Conservation (phyloP, 805 yeast species). For the Lachancea nothofagi region DNA sequence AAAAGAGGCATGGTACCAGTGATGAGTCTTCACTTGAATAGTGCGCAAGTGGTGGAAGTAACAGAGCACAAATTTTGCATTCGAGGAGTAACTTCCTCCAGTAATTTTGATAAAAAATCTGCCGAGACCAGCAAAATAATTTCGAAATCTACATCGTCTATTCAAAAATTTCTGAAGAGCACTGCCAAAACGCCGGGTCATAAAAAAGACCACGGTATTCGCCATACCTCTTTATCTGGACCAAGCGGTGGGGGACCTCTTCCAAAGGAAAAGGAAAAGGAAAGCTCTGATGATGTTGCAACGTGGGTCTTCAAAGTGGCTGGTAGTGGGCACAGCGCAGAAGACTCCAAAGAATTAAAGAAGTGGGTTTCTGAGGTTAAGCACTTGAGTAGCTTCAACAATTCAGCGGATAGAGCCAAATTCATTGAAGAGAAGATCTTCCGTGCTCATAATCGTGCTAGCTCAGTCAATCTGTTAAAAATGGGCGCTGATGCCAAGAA, state of each 20-base stretch:
- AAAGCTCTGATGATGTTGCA: conserved; percentile 13
- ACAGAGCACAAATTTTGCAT: conserved; percentile 38
- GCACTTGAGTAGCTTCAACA: conserved; percentile 45
- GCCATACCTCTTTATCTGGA: background rate
- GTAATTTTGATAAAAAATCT: conserved; percentile 17
- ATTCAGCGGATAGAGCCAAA: conserved; percentile 46
- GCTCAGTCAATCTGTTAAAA: conserved; percentile 8
- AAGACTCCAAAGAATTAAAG: conserved; percentile 37
- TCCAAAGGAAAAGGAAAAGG: conserved; percentile 12
- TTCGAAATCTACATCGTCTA: conserved; percentile 16
- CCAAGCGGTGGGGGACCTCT: conserved; percentile 4
- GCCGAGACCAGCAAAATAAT: conserved; percentile 18
- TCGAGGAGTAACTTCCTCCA: conserved; percentile 31
- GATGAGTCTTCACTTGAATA: conserved; percentile 38
- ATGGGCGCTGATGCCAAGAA: conserved; percentile 5
- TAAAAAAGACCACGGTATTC: conserved; percentile 6
- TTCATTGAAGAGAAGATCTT: conserved; percentile 37
- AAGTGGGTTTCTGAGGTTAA: conserved; percentile 53
- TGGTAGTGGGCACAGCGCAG: conserved; percentile 38
- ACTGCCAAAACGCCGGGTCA: conserved; percentile 9
- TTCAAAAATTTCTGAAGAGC: conserved; percentile 21
- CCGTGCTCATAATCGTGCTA: conserved; percentile 18
- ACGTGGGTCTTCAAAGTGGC: conserved; percentile 28
- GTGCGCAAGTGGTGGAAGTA: conserved; percentile 30
- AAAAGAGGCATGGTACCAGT: conserved; percentile 47